Evolutionary conservation across 352 stramenopile species (phyloP), one percentile per base, ranked within the genome.

Genomic region (Phytophthora melonis): DNA sequence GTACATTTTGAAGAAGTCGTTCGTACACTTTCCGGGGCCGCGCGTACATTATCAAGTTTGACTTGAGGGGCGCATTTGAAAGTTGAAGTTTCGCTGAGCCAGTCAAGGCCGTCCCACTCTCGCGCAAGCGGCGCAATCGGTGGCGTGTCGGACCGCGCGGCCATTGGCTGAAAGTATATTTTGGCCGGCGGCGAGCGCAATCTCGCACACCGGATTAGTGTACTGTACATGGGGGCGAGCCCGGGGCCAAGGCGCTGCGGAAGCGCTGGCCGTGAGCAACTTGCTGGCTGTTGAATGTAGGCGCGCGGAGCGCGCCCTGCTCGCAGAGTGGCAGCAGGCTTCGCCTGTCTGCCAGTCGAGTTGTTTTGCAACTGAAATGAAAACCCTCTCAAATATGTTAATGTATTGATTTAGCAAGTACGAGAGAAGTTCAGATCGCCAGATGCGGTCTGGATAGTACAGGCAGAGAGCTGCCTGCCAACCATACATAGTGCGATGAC

Each of bases 51-150:
- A 63, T 72, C 16, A 72, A 62, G 13, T 72, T 68, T 58, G 23
- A 58, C 45, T n/a, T 9, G 34, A 3, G 25, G 25, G 25, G 25
- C 25, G 25, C 25, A 30, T 30, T 30, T 25, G 63, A 70, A 64
- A 72, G 41, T 67, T 72, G 50, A 72, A 68, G 58, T 58, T 68
- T 72, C 18, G 49, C 49, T 68, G 49, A 36, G 41, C 56, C 56
- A 70, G 64, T 70, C 64, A 70, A 23, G 56, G 6, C 2, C 18
- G 50, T 72, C 52, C 66, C 58, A 73, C 50, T 68, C 25, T 58
- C 11, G 25, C 39, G 14, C 18, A 41, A 5, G 19, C 67, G 66
- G 66, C 58, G 66, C 58, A 73, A 73, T 73, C 65, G 23, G 36
- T 2, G 32, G 25, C 23, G 23, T 66, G 58, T 73, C 58, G 50